Percentiles rank a stretch among this genome's conserved stretches.
These are phyloP conservation scores for Aspergillus leporis DNA, from an alignment of 495 filamentous ascomycete species.

Conservation along the genomic window DNA sequence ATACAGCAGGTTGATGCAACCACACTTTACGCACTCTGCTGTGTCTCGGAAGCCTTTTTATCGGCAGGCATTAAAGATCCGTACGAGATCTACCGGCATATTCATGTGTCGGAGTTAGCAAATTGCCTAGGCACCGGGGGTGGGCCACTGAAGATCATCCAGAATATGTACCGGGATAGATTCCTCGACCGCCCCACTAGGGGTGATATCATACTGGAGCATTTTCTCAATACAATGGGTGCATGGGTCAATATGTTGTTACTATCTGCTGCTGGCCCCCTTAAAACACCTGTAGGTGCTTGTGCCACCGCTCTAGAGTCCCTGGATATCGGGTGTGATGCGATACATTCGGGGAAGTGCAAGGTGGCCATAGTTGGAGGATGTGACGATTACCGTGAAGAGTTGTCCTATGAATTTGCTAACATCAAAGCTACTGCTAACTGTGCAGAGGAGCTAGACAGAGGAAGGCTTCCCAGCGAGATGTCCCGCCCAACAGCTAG, in stretches of 20 bases:
- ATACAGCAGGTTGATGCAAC: constrained; percentile 95
- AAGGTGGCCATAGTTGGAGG: constrained; percentile 95
- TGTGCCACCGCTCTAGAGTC: constrained; percentile 98
- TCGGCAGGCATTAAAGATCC: constrained; percentile 95
- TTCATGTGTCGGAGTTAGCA: constrained; percentile 94
- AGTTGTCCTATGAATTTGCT: constrained; percentile 98
- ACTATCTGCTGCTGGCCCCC: constrained; percentile 91
- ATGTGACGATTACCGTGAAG: constrained; percentile 98
- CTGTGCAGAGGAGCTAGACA: constrained; percentile 87
- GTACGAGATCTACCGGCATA: constrained; percentile 99
- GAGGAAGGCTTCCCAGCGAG: constrained; percentile 89
- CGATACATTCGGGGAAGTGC: constrained; percentile 94
- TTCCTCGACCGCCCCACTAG: constrained; percentile 92
- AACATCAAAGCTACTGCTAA: constrained; percentile 99
- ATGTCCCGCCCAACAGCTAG: constrained; percentile 98
- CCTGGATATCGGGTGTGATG: constrained; percentile 94
- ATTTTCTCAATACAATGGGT: constrained; percentile 99
- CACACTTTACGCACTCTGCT: constrained; percentile 90
- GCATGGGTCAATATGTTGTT: constrained; percentile 99
- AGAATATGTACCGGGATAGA: constrained; percentile 97
- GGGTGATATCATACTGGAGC: constrained; percentile 97
- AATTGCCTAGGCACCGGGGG: constrained; percentile 98
- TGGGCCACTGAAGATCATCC: constrained; percentile 73
- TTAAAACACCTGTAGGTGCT: constrained; percentile 97
- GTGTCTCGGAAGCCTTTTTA: constrained; percentile 85